Percentiles rank a stretch among this genome's conserved stretches.
Evolutionary conservation across 1,139 yeast species (phyloP).

Genomic region (Yamadazyma mexicana): DNA sequence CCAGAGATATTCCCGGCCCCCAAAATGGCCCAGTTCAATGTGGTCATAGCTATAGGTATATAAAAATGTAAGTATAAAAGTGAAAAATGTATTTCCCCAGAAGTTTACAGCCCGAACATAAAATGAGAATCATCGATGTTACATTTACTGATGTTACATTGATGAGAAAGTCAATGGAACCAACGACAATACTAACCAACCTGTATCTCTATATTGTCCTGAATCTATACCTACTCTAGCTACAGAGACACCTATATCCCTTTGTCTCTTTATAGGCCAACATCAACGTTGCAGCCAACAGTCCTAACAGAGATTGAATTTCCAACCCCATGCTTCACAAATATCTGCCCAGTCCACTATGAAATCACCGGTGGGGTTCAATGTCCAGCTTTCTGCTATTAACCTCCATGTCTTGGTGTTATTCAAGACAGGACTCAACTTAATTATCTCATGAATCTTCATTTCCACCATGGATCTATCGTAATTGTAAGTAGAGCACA

Average conservation of each 20-base stretch:
- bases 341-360: constrained; percentile 31
- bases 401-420: constrained; percentile 19
- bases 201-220: no score
- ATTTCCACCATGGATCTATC: constrained; percentile 15
- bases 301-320: constrained; percentile 20
- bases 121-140: not conserved
- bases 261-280: no score
- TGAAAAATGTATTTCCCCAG: no score
- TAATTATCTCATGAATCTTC: constrained; percentile 12
- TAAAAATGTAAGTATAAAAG: no score
- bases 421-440: constrained; percentile 23
- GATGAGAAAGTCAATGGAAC: no score
- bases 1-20: constrained; percentile 50
- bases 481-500: constrained; percentile 21
- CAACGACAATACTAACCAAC: no score
- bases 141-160: not conserved
- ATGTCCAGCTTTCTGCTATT: constrained; percentile 26
- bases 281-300: no score
- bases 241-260: no score
- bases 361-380: constrained; percentile 23
- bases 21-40: constrained; percentile 39
- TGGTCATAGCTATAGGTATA: constrained; percentile 15
- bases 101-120: no score
- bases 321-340: constrained; percentile 31
- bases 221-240: no score